Percentiles rank a stretch among this genome's conserved stretches.
Conservation (phyloP, 225 moss, liverwort and hornwort genomes). For the Neckera pumila region DNA sequence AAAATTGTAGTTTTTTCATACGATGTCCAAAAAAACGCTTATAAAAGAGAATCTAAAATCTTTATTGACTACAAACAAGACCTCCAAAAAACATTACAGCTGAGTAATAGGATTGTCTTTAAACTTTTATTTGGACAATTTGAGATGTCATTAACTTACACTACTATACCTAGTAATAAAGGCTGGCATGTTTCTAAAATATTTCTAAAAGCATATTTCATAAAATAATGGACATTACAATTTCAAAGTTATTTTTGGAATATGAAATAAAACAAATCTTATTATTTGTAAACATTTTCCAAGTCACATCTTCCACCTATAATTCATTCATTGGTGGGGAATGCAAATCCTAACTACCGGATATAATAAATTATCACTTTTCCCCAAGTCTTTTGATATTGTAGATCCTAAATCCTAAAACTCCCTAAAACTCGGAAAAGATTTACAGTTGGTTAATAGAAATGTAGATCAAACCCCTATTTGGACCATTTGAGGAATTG, state of each 20-base stretch:
- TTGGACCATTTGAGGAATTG: no score
- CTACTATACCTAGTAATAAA: rapidly evolving
- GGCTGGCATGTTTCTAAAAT: background rate
- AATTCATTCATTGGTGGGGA: background rate
- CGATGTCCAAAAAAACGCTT: rapidly evolving
- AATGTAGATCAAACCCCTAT: background rate
- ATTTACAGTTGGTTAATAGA: background rate
- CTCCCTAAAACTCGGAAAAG: rapidly evolving
- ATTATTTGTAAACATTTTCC: rapidly evolving
- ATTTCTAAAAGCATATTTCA: background rate
- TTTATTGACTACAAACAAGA: background rate
- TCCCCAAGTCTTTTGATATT: rapidly evolving
- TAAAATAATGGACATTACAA: background rate
- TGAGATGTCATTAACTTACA: background rate
- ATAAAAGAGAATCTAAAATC: background rate
- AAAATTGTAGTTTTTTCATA: background rate
- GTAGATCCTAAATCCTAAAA: background rate
- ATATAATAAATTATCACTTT: rapidly evolving
- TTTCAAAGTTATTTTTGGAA: background rate
- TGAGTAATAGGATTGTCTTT: background rate
- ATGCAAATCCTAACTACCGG: rapidly evolving
- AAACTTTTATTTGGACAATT: background rate
- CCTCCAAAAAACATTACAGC: rapidly evolving
- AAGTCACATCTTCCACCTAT: background rate
- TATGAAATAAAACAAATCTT: background rate